These are phyloP conservation scores for Hymenoscyphus repandus DNA, from an alignment of 2,329 filamentous ascomycete genomes.

Conservation along the genomic window DNA sequence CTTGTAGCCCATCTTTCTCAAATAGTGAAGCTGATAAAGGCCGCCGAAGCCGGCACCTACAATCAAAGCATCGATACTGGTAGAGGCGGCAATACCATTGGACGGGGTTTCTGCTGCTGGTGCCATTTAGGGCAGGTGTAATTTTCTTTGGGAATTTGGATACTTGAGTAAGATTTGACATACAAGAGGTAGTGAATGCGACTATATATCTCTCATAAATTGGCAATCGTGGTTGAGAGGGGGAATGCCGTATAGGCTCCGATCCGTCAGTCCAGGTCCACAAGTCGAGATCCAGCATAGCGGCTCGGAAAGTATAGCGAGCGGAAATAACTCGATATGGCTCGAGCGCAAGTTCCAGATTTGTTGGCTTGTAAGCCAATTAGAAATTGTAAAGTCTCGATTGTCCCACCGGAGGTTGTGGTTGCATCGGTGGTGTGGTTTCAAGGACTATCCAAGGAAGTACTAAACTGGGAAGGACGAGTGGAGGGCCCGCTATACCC, in stretches of 20 bases:
- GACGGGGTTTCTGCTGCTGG: constrained; percentile 3
- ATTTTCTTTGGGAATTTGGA: background rate
- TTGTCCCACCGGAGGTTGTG: no score
- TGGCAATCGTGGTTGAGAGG: background rate
- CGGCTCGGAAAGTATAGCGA: background rate
- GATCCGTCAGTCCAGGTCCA: background rate
- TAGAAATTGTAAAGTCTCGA: background rate
- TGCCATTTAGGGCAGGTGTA: constrained; percentile 3
- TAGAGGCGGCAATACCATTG: constrained; percentile 6
- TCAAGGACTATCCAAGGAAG: no score
- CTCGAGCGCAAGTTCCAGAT: background rate
- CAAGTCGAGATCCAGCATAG: background rate
- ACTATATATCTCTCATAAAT: background rate
- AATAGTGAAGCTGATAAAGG: constrained; percentile 51
- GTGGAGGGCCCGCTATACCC: background rate
- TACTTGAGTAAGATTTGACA: background rate
- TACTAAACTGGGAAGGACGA: no score
- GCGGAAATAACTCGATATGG: background rate
- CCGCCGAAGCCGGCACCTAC: constrained; percentile 27
- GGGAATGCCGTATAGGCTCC: background rate
- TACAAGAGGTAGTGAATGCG: background rate
- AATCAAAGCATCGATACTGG: constrained; percentile 21
- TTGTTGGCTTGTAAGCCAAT: background rate
- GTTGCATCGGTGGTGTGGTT: no score
- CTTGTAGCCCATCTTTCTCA: constrained; percentile 21